These are phyloP conservation scores for Mycosarcoma mackinlayi DNA, from an alignment of 1,284 basidiomycete genomes.

Conservation along the genomic window DNA sequence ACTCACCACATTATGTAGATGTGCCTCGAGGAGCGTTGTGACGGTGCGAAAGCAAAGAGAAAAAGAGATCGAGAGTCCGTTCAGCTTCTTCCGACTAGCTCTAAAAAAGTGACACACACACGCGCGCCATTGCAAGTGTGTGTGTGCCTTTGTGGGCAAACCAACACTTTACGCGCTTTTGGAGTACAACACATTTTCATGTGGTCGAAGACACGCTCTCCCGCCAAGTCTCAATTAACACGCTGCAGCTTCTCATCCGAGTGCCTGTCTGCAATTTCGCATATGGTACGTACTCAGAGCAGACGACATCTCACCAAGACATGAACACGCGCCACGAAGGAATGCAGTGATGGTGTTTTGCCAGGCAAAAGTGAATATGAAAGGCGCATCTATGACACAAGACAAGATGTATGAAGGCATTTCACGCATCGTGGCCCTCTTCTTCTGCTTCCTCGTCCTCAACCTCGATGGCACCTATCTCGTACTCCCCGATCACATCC, in stretches of 20 bases:
- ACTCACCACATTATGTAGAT: conserved; percentile 31
- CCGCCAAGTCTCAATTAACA: not conserved
- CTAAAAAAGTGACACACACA: conserved; percentile 11
- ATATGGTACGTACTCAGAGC: not conserved
- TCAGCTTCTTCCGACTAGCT: conserved; percentile 4
- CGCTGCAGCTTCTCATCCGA: not conserved
- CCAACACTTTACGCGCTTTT: conserved; percentile 35
- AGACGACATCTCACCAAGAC: too few species aligned
- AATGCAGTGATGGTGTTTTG: too few species aligned
- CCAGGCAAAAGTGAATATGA: too few species aligned
- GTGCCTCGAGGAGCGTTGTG: not conserved
- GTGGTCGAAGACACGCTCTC: conserved; percentile 23
- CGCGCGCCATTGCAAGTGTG: too few species aligned
- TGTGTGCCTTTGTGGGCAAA: conserved; percentile 20
- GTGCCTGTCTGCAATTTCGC: not conserved
- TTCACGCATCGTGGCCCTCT: not conserved
- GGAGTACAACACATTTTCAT: not conserved
- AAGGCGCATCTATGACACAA: too few species aligned
- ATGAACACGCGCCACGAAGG: too few species aligned
- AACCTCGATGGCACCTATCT: conserved; percentile 60
- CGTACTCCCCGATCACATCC: conserved; percentile 65
- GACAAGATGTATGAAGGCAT: not conserved
- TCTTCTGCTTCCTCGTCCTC: conserved; percentile 54
- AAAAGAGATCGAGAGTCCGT: not conserved
- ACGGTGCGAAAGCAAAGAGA: not conserved